phyloP scores from a whole-genome alignment of 1,284 basidiomycete species.

The Chiua sp. region DNA sequence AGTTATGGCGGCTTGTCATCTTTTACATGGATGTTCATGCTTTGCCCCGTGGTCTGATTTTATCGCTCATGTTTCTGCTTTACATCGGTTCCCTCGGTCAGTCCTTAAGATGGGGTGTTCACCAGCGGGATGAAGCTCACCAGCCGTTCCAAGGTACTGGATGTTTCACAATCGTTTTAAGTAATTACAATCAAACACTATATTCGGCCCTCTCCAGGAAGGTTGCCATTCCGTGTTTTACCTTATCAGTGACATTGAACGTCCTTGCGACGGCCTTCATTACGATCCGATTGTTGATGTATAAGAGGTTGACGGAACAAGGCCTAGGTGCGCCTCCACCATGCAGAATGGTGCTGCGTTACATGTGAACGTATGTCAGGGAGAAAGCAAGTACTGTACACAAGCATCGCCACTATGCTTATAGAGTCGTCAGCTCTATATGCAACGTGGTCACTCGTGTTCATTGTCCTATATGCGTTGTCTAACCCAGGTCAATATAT shows the following conservation, averaged over 20 bases:
- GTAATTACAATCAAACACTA: background rate
- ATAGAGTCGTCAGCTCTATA: constrained; percentile 3
- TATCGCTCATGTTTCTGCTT: background rate
- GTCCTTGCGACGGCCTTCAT: constrained; percentile 1
- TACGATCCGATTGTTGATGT: background rate
- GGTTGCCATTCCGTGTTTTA: background rate
- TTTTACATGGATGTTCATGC: background rate
- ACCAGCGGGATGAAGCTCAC: too few species aligned
- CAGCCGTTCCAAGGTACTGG: background rate
- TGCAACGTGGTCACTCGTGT: background rate
- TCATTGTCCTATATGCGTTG: too few species aligned
- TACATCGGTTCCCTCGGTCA: background rate
- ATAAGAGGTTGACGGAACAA: background rate
- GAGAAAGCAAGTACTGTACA: background rate
- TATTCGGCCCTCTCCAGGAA: background rate
- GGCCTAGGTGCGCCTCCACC: background rate
- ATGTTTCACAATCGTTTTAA: background rate
- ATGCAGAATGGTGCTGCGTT: background rate
- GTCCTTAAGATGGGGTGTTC: background rate
- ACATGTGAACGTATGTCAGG: background rate
- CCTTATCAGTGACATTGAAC: constrained; percentile 1
- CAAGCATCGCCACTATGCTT: constrained; percentile 2
- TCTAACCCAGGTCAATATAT: too few species aligned
- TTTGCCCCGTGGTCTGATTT: background rate
- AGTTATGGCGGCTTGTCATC: constrained; percentile 5